Percentiles rank a stretch among this genome's conserved stretches.
These are phyloP conservation scores for Leucocoprinus birnbaumii DNA, from an alignment of 768 basidiomycete genomes.

Conservation along the genomic window DNA sequence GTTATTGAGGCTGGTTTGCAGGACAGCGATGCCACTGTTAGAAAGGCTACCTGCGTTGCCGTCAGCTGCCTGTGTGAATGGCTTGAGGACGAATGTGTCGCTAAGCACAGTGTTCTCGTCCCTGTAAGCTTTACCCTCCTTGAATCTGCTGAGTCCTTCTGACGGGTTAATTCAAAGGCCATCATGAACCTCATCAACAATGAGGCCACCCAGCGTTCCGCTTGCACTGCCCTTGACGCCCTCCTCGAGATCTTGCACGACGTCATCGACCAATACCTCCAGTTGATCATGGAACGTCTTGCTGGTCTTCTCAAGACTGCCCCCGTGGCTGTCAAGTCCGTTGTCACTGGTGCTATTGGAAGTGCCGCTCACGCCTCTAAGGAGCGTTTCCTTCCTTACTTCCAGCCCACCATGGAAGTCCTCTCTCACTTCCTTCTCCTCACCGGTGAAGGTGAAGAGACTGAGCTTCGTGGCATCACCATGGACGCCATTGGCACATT, in stretches of 20 bases:
- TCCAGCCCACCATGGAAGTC: constrained; percentile 85
- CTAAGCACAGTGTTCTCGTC: constrained; percentile 79
- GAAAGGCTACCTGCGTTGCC: constrained; percentile 94
- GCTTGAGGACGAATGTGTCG: constrained; percentile 89
- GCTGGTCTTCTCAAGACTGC: constrained; percentile 83
- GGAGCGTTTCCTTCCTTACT: constrained; percentile 89
- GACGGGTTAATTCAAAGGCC: constrained; percentile 40
- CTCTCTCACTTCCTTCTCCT: constrained; percentile 88
- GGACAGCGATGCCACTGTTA: constrained; percentile 80
- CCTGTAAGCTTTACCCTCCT: constrained; percentile 53
- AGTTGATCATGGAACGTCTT: constrained; percentile 92
- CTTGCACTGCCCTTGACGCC: constrained; percentile 96
- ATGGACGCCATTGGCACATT: constrained; percentile 99
- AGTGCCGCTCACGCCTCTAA: constrained; percentile 97
- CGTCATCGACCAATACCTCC: constrained; percentile 87
- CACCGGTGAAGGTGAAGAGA: constrained; percentile 86
- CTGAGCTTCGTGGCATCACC: constrained; percentile 92
- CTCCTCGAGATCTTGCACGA: constrained; percentile 93
- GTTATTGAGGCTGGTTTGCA: constrained; percentile 85
- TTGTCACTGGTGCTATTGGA: constrained; percentile 96
- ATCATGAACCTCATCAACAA: constrained; percentile 92
- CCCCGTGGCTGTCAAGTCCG: constrained; percentile 84
- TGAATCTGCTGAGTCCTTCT: constrained; percentile 2
- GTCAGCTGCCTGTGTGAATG: constrained; percentile 97
- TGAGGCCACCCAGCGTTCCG: constrained; percentile 80